These are phyloP conservation scores for Xylariales sp. DNA, from an alignment of 2,329 filamentous ascomycete species.

Conservation along the genomic window DNA sequence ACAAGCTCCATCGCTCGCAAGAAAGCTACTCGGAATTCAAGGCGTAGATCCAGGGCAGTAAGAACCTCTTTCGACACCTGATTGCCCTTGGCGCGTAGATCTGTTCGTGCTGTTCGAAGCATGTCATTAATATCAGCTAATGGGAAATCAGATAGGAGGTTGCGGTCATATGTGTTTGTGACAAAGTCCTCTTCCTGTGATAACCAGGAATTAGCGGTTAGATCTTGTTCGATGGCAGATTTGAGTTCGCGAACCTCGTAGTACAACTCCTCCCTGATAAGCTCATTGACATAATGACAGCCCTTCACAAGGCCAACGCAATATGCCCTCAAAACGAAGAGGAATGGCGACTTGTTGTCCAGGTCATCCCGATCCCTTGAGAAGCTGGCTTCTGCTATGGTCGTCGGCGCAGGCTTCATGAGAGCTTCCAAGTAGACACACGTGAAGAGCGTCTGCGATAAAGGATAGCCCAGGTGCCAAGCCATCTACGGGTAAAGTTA, in stretches of 20 bases:
- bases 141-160: slow-evolving; percentile 63
- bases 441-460: slow-evolving; percentile 92
- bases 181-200: slow-evolving; percentile 90
- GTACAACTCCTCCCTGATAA: slow-evolving; percentile 77
- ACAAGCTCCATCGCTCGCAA: slow-evolving; percentile 49
- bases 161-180: slow-evolving; percentile 81
- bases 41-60: slow-evolving; percentile 57
- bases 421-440: slow-evolving; percentile 86
- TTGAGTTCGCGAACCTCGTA: slow-evolving; percentile 74
- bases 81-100: slow-evolving; percentile 28
- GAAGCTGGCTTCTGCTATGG: slow-evolving; percentile 52
- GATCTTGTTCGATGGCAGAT: no score
- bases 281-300: slow-evolving; percentile 72
- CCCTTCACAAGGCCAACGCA: slow-evolving; percentile 80
- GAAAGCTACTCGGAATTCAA: slow-evolving; percentile 63
- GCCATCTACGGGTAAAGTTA: slow-evolving; percentile 60
- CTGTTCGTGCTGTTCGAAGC: slow-evolving; percentile 37
- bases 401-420: slow-evolving; percentile 63
- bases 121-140: slow-evolving; percentile 50
- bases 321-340: slow-evolving; percentile 73
- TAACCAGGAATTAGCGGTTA: no score
- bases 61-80: slow-evolving; percentile 31
- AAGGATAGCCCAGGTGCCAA: slow-evolving; percentile 93
- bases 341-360: slow-evolving; percentile 37
- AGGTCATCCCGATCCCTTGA: slow-evolving; percentile 20